Evolutionary conservation across 305 asterid genomes (phyloP).

Genomic region (Rubia tinctorum): DNA sequence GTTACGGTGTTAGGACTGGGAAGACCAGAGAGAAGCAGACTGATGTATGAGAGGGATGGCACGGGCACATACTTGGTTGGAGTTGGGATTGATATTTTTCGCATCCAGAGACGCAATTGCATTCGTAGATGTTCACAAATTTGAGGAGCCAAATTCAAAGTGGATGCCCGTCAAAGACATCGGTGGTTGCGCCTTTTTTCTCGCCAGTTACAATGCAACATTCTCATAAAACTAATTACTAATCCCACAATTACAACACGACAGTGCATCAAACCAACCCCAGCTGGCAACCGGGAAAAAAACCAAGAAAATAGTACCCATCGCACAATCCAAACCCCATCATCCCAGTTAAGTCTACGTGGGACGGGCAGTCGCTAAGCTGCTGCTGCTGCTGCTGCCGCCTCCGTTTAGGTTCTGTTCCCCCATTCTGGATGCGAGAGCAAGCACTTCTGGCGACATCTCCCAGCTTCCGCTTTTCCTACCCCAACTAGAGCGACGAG

Average conservation of each 20-base stretch:
- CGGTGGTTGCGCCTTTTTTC: too few relatives aligned
- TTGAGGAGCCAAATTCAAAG: too few relatives aligned
- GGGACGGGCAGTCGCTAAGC: slow-evolving; percentile 25
- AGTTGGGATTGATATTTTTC: too few relatives aligned
- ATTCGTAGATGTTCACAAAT: too few relatives aligned
- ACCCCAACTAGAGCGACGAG: slow-evolving; percentile 90
- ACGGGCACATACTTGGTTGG: too few relatives aligned
- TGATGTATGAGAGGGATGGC: too few relatives aligned
- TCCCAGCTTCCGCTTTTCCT: slow-evolving; percentile 97
- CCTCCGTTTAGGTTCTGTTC: slow-evolving; percentile 55
- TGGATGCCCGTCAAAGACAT: too few relatives aligned
- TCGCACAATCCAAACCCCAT: slow-evolving; percentile 7
- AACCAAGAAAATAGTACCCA: not conserved
- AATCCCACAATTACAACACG: not conserved
- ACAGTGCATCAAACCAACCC: not conserved
- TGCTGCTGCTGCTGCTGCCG: slow-evolving; percentile 39
- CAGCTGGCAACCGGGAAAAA: too few relatives aligned
- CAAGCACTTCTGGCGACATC: slow-evolving; percentile 91
- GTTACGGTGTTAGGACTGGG: too few relatives aligned
- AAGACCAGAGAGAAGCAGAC: too few relatives aligned
- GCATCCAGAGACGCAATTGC: too few relatives aligned
- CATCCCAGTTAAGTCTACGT: slow-evolving; percentile 23
- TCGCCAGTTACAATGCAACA: too few relatives aligned
- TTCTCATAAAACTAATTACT: not conserved
- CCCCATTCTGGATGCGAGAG: slow-evolving; percentile 81